Base-by-base conservation (phyloP, 2,329 filamentous ascomycete genomes). In the Arthrobotrys musiformis region DNA sequence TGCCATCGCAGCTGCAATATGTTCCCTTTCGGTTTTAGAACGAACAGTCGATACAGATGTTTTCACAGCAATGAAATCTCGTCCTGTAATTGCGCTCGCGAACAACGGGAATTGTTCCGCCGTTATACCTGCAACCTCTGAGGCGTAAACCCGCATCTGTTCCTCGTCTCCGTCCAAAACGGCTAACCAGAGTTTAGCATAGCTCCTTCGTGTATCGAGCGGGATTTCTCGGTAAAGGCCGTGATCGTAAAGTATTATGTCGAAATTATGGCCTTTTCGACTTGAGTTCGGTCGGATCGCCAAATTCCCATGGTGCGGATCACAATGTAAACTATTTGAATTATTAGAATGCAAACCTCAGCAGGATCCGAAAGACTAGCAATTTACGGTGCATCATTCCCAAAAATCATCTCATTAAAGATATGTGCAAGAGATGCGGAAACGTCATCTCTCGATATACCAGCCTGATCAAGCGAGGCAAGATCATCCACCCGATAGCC, bases 371-470 rank as follows among this genome's bases (percentile, higher is more conserved):
- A n/a, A 35, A 33, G 15, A 24, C n/a, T 22, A 22, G 35, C 9
- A 26, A 61, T 50, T 4, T 67, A 77, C 73, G 95, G 93, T 0
- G 94, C 94, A 74, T 91, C 88, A 63, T 90, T 89, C 58, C 94
- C 94, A 80, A 99, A 99, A 80, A 99, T 97, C 95, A 99, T 99
- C 83, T 98, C 94, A 86, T 99, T 99, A 87, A 99, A 99, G 74
- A 99, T 93, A 74, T 91, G 90, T 0, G 95, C 91, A 2, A 99
- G 86, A 0, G 93, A 92, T 0, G 94, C 94, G 0, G 94, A 97
- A 4, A 99, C 95, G 84, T 98, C 94, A 82, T 98, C 95, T 19
- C 95, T 90, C 83, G 97, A 93, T 82, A 99, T 99, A 72, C 89
- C 88, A 82, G 96, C 92, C 5, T 87, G 86, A 83, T 98, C 95